Conservation (phyloP, 176 grass and related monocot species). For the Eragrostis nindensis region DNA sequence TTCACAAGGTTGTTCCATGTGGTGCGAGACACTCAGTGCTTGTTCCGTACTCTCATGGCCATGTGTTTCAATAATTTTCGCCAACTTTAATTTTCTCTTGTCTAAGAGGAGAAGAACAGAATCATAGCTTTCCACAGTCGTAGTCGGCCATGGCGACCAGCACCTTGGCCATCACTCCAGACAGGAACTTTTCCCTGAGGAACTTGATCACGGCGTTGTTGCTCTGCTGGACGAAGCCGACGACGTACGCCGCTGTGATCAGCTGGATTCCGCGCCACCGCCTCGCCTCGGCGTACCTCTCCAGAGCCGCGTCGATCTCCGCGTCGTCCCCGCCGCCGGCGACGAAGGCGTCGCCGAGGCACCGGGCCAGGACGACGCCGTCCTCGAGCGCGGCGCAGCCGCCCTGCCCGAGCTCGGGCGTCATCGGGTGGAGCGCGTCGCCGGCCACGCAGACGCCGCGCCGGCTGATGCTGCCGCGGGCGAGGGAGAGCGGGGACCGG, state of each 20-base stretch:
- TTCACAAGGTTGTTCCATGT: constrained; percentile 1
- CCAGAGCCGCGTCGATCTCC: constrained; percentile 30
- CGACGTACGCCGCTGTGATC: constrained; percentile 39
- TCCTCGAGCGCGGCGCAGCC: constrained; percentile 75
- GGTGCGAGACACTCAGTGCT: not conserved
- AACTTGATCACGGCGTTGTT: constrained; percentile 41
- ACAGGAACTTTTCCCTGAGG: constrained; percentile 57
- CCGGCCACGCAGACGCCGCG: constrained; percentile 71
- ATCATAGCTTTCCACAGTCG: constrained; percentile 43
- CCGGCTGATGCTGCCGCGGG: constrained; percentile 55
- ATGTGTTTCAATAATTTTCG: not conserved
- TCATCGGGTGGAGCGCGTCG: constrained; percentile 92
- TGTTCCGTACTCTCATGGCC: not conserved
- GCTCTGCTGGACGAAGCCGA: constrained; percentile 67
- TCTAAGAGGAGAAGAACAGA: not conserved
- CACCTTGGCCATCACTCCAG: constrained; percentile 33
- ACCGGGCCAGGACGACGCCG: constrained; percentile 66
- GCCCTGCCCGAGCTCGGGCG: constrained; percentile 80
- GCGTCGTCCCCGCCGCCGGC: not conserved
- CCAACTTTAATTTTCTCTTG: not conserved
- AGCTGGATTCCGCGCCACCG: constrained; percentile 61
- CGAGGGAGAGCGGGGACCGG: constrained; percentile 66
- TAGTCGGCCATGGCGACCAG: constrained; percentile 43
- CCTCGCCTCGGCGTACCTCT: constrained; percentile 50
- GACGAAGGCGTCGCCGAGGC: constrained; percentile 50